Conservation (phyloP, 225 moss, liverwort and hornwort genomes). For the Antitrichia curtipendula region DNA sequence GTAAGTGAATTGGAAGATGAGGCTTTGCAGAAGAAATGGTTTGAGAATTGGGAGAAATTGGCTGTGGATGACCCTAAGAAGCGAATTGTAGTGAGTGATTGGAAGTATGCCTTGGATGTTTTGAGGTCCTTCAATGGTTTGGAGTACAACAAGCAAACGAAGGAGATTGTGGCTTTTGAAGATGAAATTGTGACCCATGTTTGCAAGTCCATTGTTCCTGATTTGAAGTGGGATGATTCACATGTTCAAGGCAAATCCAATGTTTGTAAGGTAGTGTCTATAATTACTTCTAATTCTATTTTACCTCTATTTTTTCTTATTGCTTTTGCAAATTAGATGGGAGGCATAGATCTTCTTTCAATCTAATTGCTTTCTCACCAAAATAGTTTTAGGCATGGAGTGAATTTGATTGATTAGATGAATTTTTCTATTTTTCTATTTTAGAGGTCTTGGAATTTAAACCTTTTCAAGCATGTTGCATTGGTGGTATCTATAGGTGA, state of each 20-base stretch:
- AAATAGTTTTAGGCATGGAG: too few relatives aligned
- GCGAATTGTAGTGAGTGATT: not conserved
- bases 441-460: not conserved
- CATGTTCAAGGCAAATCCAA: not conserved
- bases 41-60: not conserved
- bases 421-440: not conserved
- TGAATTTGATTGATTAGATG: too few relatives aligned
- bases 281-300: not conserved
- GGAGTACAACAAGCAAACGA: not conserved
- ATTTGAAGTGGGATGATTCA: not conserved
- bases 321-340: not conserved
- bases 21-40: not conserved
- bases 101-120: not conserved
- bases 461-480: too few relatives aligned
- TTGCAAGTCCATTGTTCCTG: not conserved
- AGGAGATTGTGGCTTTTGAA: too few relatives aligned
- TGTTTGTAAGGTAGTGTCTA: not conserved
- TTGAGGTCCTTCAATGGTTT: not conserved
- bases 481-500: too few relatives aligned
- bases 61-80: not conserved
- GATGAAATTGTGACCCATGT: not conserved
- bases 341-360: too few relatives aligned
- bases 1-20: not conserved
- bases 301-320: not conserved
- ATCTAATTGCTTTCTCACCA: too few relatives aligned